A percentile compares a stretch with the other conserved stretches of the same genome.
Evolutionary conservation across 768 basidiomycete species (phyloP).

Genomic region (Sarcomyxa edulis): DNA sequence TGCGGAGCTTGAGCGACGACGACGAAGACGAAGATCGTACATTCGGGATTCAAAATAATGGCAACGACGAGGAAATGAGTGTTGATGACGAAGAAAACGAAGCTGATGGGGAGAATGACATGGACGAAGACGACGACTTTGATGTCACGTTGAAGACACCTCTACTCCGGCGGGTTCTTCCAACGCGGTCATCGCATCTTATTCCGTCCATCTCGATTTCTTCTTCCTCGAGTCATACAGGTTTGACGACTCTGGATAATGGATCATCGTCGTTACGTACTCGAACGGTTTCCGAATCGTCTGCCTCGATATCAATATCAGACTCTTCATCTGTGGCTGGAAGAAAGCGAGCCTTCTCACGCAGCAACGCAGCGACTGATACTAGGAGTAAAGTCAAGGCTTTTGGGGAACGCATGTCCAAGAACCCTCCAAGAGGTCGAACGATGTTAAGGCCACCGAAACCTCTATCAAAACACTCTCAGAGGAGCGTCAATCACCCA

Average conservation of each 20-base stretch:
- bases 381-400: background rate
- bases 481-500: no score
- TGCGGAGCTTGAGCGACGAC: constrained; percentile 57
- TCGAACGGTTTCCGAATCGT: constrained; percentile 37
- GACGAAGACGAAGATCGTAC: constrained; percentile 15
- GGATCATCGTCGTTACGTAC: constrained; percentile 32
- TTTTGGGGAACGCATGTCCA: background rate
- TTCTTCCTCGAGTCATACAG: no score
- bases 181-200: no score
- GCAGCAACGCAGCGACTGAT: constrained; percentile 8
- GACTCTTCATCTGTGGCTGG: constrained; percentile 27
- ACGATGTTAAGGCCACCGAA: no score
- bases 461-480: no score
- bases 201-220: no score
- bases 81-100: constrained; percentile 25
- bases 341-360: constrained; percentile 37
- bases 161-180: no score
- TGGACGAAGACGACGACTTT: constrained; percentile 58
- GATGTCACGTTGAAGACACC: constrained; percentile 67
- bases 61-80: constrained; percentile 18
- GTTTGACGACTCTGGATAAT: constrained; percentile 32
- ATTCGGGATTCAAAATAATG: constrained; percentile 8
- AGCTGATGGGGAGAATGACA: constrained; percentile 23
- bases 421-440: no score
- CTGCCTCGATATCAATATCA: constrained; percentile 22